Evolutionary conservation across 495 filamentous ascomycete species (phyloP).

Genomic region (Penicillium subrubescens): DNA sequence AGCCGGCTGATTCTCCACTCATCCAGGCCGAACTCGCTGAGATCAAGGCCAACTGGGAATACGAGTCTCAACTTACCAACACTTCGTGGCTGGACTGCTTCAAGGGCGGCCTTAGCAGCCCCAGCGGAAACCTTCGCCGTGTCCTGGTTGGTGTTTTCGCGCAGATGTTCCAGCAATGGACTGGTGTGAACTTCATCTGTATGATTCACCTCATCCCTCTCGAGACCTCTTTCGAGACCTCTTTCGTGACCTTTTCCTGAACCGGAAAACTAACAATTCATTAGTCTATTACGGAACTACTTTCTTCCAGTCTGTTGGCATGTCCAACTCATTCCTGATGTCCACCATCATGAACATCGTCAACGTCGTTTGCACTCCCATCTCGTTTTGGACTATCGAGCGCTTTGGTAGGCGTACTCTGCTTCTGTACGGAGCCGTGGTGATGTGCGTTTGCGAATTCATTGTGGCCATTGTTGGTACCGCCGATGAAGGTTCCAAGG

Average conservation of each 20-base stretch:
- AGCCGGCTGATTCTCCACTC: slow-evolving; percentile 45
- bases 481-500: not conserved
- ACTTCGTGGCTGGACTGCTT: not conserved
- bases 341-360: not conserved
- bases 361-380: not conserved
- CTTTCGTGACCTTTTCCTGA: no score
- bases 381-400: not conserved
- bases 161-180: slow-evolving; percentile 1
- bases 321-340: not conserved
- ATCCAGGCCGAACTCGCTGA: slow-evolving; percentile 68
- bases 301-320: not conserved
- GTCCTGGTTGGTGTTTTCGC: not conserved
- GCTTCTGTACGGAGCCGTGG: not conserved
- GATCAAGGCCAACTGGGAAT: slow-evolving; percentile 52
- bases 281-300: not conserved
- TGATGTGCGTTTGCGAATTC: not conserved
- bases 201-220: no score
- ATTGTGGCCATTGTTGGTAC: not conserved
- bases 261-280: no score
- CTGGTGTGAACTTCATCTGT: slow-evolving; percentile 1
- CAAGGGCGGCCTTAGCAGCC: not conserved
- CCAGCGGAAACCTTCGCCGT: not conserved
- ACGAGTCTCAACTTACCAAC: not conserved
- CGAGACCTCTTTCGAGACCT: no score
- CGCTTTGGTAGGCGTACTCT: not conserved